phyloP scores from a whole-genome alignment of 768 basidiomycete genomes.

The Hypsizygus marmoreus region DNA sequence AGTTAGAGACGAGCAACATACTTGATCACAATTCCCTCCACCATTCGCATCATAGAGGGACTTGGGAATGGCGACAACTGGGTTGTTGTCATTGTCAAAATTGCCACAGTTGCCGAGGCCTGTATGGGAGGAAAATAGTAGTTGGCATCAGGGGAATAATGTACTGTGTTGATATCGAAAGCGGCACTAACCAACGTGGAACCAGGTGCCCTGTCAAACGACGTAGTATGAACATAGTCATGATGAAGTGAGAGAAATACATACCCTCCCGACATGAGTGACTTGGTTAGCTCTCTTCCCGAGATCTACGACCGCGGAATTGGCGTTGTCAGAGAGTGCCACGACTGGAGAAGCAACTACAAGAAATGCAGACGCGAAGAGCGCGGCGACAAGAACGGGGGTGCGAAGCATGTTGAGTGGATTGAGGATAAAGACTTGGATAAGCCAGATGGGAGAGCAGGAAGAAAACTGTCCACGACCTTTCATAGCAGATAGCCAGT shows the following conservation, averaged over 20 bases:
- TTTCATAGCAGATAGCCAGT: no score
- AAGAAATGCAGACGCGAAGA: constrained; percentile 43
- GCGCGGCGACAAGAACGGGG: constrained; percentile 30
- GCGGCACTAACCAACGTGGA: constrained; percentile 41
- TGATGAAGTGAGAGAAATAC: constrained; percentile 25
- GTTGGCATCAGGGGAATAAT: constrained; percentile 1
- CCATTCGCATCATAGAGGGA: constrained; percentile 46
- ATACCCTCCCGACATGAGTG: constrained; percentile 55
- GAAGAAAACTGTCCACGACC: no score
- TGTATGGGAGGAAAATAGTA: constrained; percentile 12
- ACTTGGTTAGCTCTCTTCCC: constrained; percentile 54
- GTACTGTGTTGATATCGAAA: not conserved
- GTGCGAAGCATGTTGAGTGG: constrained; percentile 37
- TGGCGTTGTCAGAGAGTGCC: constrained; percentile 29
- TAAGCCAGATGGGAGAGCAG: no score
- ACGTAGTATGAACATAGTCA: constrained; percentile 4
- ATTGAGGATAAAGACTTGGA: no score
- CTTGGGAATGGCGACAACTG: constrained; percentile 62
- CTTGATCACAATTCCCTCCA: constrained; percentile 61
- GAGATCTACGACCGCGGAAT: constrained; percentile 28
- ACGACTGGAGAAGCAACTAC: constrained; percentile 47
- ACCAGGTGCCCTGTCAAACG: constrained; percentile 62
- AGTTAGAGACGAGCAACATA: constrained; percentile 27
- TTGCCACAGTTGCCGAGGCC: constrained; percentile 65
- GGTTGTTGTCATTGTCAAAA: constrained; percentile 43